Base-by-base conservation (phyloP, 148 eudicot genomes). In the Persicaria maculosa region DNA sequence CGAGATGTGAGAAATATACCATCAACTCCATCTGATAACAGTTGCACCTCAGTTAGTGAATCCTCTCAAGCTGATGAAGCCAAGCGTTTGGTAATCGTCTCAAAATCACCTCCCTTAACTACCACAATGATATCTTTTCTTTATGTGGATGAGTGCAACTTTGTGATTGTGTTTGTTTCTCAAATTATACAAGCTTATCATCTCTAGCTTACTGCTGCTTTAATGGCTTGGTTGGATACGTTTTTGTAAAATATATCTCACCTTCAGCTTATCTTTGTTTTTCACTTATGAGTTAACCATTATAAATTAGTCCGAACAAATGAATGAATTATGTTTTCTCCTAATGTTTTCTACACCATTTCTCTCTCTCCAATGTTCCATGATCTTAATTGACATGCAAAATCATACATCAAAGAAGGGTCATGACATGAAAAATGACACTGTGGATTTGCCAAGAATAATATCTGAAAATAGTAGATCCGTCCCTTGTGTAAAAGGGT, bases 11-110 rank as follows among this genome's bases (percentile, higher is more conserved):
- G 57, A 40, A 74, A 16, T 59, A 43, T 54, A 31, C 62, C 36
- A 36, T 47, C 72, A 62, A 61, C 75, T 74, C 72, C 31, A 52
- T 58, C n/a, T 22, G 72, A 57, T 62, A 59, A 52, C 15, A 44
- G 55, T 44, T 71, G 19, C 48, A 50, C 65, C 70, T 58, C 44
- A 17, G 67, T 2, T n/a, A n/a, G 44, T 61, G 74, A 53, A 71
- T 4, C 55, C 75, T 31, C 16, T 48, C 44, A 57, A 72, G 74
- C 43, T 47, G 11, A 72, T 11, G 73, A 68, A 65, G 50, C 65
- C 50, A 46, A 73, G 15, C 36, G 54, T 50, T 59, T 50, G 77
- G 80, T 80, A 77, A 70, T 73, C 72, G 43, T 69, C 40, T 31
- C 75, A 72, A 36, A 17, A 40, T 65, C 19, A 65, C 31, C 6